A percentile compares a stretch with the other conserved stretches of the same genome.
Conservation (phyloP, 768 basidiomycete species). For the Hypholoma sublateritium region DNA sequence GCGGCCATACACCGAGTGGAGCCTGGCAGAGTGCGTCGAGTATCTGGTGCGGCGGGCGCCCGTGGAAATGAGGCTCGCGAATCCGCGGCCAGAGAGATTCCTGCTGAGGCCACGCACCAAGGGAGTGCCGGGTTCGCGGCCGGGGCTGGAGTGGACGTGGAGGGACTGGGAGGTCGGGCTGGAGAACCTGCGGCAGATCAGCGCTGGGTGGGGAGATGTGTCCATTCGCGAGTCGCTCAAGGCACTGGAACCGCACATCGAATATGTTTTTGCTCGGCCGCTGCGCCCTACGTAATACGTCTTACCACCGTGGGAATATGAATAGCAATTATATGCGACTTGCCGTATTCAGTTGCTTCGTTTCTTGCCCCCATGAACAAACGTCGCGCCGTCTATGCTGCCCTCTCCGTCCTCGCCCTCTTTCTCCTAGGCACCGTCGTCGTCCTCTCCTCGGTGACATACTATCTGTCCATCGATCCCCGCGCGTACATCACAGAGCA, state of each 20-base stretch:
- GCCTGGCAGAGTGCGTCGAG: conserved; percentile 51
- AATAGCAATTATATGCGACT: conserved; percentile 9
- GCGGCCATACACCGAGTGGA: conserved; percentile 51
- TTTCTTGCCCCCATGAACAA: conserved; percentile 38
- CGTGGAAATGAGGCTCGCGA: conserved; percentile 15
- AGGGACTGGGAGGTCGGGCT: conserved; percentile 64
- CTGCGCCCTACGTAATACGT: conserved; percentile 6
- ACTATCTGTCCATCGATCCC: conserved; percentile 81
- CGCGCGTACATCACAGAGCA: conserved; percentile 77
- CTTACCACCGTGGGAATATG: not conserved
- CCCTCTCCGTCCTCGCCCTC: conserved; percentile 59
- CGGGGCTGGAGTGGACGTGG: conserved; percentile 76
- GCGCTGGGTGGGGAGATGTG: conserved; percentile 50
- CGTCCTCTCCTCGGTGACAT: conserved; percentile 89
- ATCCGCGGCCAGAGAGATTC: conserved; percentile 53
- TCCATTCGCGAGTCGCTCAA: conserved; percentile 50
- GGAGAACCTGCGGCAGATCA: conserved; percentile 45
- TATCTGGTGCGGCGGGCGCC: conserved; percentile 40
- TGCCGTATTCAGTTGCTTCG: conserved; percentile 4
- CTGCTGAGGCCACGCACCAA: conserved; percentile 34
- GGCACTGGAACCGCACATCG: conserved; percentile 48
- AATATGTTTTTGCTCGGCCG: conserved; percentile 42
- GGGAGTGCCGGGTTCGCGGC: conserved; percentile 46
- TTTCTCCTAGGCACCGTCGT: conserved; percentile 85
- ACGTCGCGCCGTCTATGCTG: conserved; percentile 42